phyloP scores from a whole-genome alignment of 768 basidiomycete genomes.

The Trametes cingulata region DNA sequence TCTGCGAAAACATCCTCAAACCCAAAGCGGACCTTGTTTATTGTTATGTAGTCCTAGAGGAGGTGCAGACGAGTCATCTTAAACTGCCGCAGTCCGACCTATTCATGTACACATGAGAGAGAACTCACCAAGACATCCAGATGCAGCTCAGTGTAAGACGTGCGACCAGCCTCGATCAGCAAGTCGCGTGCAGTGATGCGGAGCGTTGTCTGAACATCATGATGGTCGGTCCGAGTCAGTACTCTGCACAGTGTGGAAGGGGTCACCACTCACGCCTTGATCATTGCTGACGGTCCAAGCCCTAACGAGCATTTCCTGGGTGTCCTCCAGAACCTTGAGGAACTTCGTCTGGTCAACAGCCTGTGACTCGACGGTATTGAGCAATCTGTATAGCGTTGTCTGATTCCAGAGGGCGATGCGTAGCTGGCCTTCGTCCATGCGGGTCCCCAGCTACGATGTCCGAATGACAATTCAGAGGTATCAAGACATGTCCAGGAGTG shows the following conservation, averaged over 20 bases:
- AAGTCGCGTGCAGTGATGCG: neutral
- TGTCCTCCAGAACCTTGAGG: neutral
- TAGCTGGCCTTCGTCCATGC: neutral
- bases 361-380: neutral
- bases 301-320: neutral
- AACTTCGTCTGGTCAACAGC: neutral
- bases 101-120: too few relatives aligned
- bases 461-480: too few relatives aligned
- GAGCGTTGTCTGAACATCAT: neutral
- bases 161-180: neutral
- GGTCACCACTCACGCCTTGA: neutral
- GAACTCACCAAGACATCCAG: neutral
- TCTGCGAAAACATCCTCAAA: neutral
- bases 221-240: too few relatives aligned
- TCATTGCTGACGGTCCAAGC: neutral
- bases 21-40: neutral
- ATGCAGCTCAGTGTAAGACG: neutral
- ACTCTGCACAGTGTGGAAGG: neutral
- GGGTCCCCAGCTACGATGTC: neutral
- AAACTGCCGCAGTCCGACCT: too few relatives aligned
- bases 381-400: neutral
- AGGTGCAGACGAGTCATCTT: neutral
- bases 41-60: neutral
- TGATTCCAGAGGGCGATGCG: neutral
- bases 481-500: conserved; percentile 11